Evolutionary conservation across 2,329 filamentous ascomycete genomes (phyloP).

Genomic region (Clarireedia sp.): DNA sequence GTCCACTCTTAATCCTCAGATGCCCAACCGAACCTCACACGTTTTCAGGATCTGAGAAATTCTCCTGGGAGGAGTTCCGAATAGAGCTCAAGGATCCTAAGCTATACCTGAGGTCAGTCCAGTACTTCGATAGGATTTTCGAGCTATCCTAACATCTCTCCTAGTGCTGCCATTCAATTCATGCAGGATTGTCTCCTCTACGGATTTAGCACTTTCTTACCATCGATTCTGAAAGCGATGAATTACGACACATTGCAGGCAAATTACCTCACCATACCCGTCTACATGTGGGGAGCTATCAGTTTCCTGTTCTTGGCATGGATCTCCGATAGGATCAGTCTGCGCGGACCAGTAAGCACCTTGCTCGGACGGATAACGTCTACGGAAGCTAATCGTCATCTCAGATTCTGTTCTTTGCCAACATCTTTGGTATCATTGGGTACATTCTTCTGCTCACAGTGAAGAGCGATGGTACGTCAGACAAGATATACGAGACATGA

Average conservation of each 20-base stretch:
- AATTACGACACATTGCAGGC: slow-evolving; percentile 43
- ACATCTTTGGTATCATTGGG: slow-evolving; percentile 39
- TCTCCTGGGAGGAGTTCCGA: slow-evolving; percentile 42
- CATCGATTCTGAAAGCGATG: slow-evolving; percentile 45
- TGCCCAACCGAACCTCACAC: not conserved
- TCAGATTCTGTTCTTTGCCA: slow-evolving; percentile 31
- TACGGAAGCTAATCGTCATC: not conserved
- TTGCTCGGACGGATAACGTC: too few relatives aligned
- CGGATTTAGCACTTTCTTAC: slow-evolving; percentile 51
- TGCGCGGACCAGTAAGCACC: slow-evolving; percentile 13
- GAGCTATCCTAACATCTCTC: not conserved
- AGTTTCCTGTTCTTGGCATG: slow-evolving; percentile 38
- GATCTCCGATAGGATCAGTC: slow-evolving; percentile 36
- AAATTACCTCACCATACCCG: slow-evolving; percentile 48
- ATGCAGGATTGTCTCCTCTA: slow-evolving; percentile 29
- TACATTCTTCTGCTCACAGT: slow-evolving; percentile 42
- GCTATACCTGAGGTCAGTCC: slow-evolving; percentile 34
- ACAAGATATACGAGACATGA: not conserved
- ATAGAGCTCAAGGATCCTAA: slow-evolving; percentile 43
- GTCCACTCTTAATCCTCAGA: not conserved
- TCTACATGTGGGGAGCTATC: slow-evolving; percentile 44
- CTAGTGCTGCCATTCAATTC: slow-evolving; percentile 28
- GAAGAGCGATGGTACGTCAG: slow-evolving; percentile 31
- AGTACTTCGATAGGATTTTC: not conserved
- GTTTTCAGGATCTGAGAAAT: slow-evolving; percentile 33